Conservation (phyloP, 345 rosid genomes). For the Brassica cretica region DNA sequence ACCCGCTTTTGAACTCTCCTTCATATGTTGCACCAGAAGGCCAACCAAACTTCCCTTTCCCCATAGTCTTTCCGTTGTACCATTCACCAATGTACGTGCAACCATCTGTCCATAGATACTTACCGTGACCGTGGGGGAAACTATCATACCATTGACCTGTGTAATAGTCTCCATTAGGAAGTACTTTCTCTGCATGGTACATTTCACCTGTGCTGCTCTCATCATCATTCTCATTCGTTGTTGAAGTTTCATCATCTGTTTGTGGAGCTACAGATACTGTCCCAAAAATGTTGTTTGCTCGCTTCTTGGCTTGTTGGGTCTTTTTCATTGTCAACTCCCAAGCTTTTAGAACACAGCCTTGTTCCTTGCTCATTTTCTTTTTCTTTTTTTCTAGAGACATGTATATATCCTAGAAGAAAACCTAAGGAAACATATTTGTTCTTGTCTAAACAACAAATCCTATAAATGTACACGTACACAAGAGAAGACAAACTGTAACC, state of each 20-base stretch:
- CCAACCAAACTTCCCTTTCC: constrained; percentile 85
- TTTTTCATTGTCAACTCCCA: constrained; percentile 93
- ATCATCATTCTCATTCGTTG: constrained; percentile 39
- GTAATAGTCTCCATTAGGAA: constrained; percentile 85
- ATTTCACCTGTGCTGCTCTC: constrained; percentile 42
- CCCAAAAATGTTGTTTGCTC: constrained; percentile 88
- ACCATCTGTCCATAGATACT: constrained; percentile 90
- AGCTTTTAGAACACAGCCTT: constrained; percentile 67
- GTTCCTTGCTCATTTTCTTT: constrained; percentile 66
- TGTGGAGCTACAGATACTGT: constrained; percentile 58
- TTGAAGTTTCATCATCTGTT: constrained; percentile 50
- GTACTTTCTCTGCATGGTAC: constrained; percentile 61
- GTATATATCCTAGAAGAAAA: constrained; percentile 18
- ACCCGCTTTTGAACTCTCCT: constrained; percentile 85
- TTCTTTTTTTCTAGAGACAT: constrained; percentile 23
- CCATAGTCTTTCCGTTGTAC: constrained; percentile 80
- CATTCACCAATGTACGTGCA: constrained; percentile 89
- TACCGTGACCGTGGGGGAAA: constrained; percentile 82
- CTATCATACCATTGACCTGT: constrained; percentile 85
- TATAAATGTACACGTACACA: constrained; percentile 32
- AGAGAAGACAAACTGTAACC: constrained; percentile 6
- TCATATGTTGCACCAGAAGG: constrained; percentile 86
- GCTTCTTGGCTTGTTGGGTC: constrained; percentile 88
- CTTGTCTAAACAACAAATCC: constrained; percentile 25
- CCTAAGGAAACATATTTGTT: constrained; percentile 16